Evolutionary conservation across 106 monocot genomes (phyloP).

Genomic region (Allium fistulosum): DNA sequence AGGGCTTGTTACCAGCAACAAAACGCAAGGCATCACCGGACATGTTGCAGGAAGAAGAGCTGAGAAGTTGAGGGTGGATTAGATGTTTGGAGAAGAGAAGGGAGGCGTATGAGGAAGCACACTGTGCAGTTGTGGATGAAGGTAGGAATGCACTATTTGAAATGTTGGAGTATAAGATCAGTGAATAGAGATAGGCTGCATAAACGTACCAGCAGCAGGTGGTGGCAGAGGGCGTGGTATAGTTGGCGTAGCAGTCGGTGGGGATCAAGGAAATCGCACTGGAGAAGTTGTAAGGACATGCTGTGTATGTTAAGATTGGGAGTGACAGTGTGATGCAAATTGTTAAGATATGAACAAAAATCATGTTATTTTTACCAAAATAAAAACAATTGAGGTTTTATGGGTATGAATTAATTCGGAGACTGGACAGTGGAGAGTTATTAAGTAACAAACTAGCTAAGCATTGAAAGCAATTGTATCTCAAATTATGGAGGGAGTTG

Average conservation of each 20-base stretch:
- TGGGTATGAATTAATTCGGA: too few relatives aligned
- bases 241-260: conserved; percentile 51
- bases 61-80: conserved; percentile 41
- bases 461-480: too few relatives aligned
- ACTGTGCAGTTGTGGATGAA: conserved; percentile 32
- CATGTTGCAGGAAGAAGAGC: conserved; percentile 14
- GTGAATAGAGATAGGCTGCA: conserved; percentile 47
- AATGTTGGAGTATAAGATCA: conserved; percentile 9
- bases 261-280: conserved; percentile 40
- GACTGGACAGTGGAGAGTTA: too few relatives aligned
- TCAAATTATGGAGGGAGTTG: too few relatives aligned
- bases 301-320: not conserved
- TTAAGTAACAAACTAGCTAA: too few relatives aligned
- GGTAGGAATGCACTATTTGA: conserved; percentile 28
- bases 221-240: conserved; percentile 24
- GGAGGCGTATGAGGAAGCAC: conserved; percentile 19
- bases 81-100: conserved; percentile 39
- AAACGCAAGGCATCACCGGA: not conserved
- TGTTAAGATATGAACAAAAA: too few relatives aligned
- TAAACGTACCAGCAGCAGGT: conserved; percentile 83
- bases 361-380: too few relatives aligned
- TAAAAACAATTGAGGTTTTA: too few relatives aligned
- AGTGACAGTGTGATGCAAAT: not conserved
- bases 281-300: conserved; percentile 63
- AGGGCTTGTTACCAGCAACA: conserved; percentile 36